A percentile compares a stretch with the other conserved stretches of the same genome.
These are phyloP conservation scores for Dissophora ornata DNA, from an alignment of 192 early-diverging fungal species.

Conservation along the genomic window DNA sequence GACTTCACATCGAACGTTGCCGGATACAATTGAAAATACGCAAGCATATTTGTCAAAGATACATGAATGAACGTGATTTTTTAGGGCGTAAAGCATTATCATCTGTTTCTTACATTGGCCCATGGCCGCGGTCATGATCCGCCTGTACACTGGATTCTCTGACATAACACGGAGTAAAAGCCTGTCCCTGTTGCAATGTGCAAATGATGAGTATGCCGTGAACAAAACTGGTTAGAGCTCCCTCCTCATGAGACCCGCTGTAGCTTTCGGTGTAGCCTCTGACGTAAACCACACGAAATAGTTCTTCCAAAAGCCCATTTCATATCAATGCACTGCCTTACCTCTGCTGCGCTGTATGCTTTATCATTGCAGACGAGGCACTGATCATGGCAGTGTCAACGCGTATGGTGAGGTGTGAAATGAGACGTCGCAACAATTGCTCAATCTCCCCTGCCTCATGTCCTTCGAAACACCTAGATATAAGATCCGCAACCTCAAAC, in stretches of 20 bases:
- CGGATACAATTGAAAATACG: no score
- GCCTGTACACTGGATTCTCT: conserved; percentile 37
- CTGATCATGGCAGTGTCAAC: conserved; percentile 48
- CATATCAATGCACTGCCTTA: no score
- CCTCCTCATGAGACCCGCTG: no score
- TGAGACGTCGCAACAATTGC: conserved; percentile 22
- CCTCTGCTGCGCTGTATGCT: conserved; percentile 49
- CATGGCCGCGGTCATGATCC: conserved; percentile 35
- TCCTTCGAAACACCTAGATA: conserved; percentile 19
- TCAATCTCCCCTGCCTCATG: conserved; percentile 28
- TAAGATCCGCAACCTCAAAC: conserved; percentile 35
- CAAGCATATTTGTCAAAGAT: no score
- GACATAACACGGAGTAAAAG: conserved; percentile 31
- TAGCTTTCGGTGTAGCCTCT: no score
- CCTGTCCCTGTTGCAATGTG: conserved; percentile 47
- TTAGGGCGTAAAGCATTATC: no score
- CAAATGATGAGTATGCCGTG: no score
- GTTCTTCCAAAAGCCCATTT: no score
- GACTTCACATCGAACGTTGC: not conserved
- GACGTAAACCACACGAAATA: no score
- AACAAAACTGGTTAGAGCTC: no score
- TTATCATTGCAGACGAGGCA: conserved; percentile 12
- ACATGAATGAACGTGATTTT: no score
- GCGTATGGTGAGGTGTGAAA: conserved; percentile 35
- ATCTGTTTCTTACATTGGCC: conserved; percentile 19